Base-by-base conservation (phyloP, 1,139 yeast genomes). In the Geotrichum histeridarum region DNA sequence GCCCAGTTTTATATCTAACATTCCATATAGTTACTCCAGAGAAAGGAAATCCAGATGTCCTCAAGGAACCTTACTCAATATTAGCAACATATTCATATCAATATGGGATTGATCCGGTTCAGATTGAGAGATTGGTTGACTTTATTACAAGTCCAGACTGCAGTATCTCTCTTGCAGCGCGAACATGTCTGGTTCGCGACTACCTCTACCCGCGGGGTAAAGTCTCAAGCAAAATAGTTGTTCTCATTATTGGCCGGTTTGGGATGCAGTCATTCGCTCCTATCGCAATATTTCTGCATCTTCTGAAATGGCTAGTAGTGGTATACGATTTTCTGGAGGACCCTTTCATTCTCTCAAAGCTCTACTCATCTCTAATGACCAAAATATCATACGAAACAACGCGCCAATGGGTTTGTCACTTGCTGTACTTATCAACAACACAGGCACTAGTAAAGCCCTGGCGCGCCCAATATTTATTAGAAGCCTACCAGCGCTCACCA, bases 331-430 rank as follows among this genome's bases (percentile, higher is more conserved):
- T 66, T 53, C 45, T 67, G 14, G 68, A 65, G n/a, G 67, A 68
- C 15, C 58, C 63, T 1, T 51, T 56, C 4, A 57, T 65, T 2
- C 56, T 70, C 5, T 62, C 61, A 1, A 59, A 59, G 35, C 56
- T 72, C 3, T 73, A 70, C 54, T 70, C 77, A 1, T 55, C 75
- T 12, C 66, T 79, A 54, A 70, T 78, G 59, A 73, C 75, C 32
- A 67, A 72, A 42, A 68, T 81, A 58, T 73, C 75, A 49, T 76
- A 69, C 57, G 80, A 77, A 57, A 73, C 68, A 51, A 64, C 75
- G 41, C 73, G 81, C 37, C 70, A 71, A 1, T 71, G 73, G 65
- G 63, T 77, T 4, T 73, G 81, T 12, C 75, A 75, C 52, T 57
- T 80, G 14, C 61, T 80, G 15, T 67, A 74, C 44, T 62, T 77